Percentiles rank a stretch among this genome's conserved stretches.
phyloP scores from a whole-genome alignment of 805 yeast genomes.

The Yarrowia porcina region DNA sequence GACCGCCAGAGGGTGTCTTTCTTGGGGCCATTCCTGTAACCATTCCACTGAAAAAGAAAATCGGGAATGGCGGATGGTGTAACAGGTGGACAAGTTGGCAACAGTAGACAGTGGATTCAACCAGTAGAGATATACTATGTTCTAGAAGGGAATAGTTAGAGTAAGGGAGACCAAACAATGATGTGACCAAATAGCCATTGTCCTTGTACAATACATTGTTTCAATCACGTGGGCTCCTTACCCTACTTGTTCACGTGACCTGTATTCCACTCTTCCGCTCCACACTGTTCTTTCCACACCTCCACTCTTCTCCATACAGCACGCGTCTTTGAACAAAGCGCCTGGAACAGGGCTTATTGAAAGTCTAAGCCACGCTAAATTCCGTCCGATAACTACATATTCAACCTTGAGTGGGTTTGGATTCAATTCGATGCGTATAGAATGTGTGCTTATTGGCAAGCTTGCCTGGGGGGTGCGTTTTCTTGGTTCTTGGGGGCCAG shows the following conservation, averaged over 20 bases:
- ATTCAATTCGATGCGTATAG: constrained; percentile 13
- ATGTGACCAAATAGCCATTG: too few relatives aligned
- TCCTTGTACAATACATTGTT: too few relatives aligned
- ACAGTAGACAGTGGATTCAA: too few relatives aligned
- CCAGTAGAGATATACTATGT: too few relatives aligned
- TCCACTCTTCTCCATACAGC: too few relatives aligned
- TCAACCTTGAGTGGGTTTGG: not conserved
- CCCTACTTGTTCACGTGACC: too few relatives aligned
- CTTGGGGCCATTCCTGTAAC: not conserved
- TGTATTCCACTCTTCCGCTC: too few relatives aligned
- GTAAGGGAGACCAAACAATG: too few relatives aligned
- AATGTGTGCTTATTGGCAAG: constrained; percentile 14
- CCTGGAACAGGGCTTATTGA: not conserved
- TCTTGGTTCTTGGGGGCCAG: not conserved
- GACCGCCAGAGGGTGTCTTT: not conserved
- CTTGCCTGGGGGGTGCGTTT: constrained; percentile 11
- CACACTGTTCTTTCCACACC: not conserved
- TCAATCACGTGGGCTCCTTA: not conserved
- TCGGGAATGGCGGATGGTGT: not conserved
- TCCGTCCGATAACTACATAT: not conserved
- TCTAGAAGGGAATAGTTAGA: too few relatives aligned
- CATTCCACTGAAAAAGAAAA: constrained; percentile 4
- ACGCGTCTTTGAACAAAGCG: not conserved
- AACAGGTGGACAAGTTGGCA: too few relatives aligned
- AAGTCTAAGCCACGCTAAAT: not conserved